Evolutionary conservation across 306 rosid species (phyloP), one percentile per base, ranked within the genome.

Genomic region (Dicorynia guianensis): DNA sequence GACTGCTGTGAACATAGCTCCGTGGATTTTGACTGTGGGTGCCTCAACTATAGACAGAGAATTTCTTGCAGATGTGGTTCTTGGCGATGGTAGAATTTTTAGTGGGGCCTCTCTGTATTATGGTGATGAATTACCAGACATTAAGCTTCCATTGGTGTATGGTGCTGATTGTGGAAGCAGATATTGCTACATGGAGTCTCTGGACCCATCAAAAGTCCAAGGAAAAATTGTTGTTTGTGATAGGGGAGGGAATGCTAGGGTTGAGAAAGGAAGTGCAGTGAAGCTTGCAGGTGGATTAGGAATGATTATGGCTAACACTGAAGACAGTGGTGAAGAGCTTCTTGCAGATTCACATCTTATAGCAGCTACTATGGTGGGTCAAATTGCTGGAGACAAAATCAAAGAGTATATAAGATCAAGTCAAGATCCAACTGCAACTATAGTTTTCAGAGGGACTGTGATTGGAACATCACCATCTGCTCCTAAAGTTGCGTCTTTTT

Each of bases 211-310:
- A 0, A 92, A 90, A 68, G 92, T 92, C 0, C 57, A 81, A 2
- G 97, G 96, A 7, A 95, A 89, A 50, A 92, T 95, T 49, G 96
- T 95, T 8, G 97, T 95, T 3, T 95, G 98, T 34, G 98, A 95
- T 55, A 82, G 96, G 8, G 97, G 97, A 47, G 91, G 90, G 2
- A 95, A 89, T 73, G 97, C 98, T 0, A 86, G 96, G 67, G 98
- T 89, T 30, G 92, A 74, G 50, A 95, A 95, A 74, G 97, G 97
- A 30, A 68, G 87, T 42, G 89, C 92, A 3, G 97, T 95, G 57
- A 90, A 92, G 76, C 71, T 70, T 25, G 98, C 89, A 0, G 97
- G 97, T 4, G 98, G 96, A 1, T 35, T 85, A 5, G 98, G 87
- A 19, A 78, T 95, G 95, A 82, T 95, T 15, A 39, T 95, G 35